A percentile compares a stretch with the other conserved stretches of the same genome.
These are phyloP conservation scores for Athelia psychrophila DNA, from an alignment of 1,284 basidiomycete species.

Conservation along the genomic window DNA sequence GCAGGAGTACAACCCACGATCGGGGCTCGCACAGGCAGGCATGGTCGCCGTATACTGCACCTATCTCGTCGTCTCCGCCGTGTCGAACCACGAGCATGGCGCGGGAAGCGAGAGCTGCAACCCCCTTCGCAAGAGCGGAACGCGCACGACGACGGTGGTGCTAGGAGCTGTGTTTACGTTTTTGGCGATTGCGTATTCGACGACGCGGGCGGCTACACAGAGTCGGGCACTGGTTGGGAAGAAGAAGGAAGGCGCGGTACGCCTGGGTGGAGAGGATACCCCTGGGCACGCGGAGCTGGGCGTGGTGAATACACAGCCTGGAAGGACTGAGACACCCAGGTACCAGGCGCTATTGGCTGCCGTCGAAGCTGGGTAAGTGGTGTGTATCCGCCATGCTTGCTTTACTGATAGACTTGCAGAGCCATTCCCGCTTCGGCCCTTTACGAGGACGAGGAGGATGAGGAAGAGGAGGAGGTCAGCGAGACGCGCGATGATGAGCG, in stretches of 20 bases:
- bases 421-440: constrained; percentile 93
- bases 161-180: constrained; percentile 96
- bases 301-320: constrained; percentile 84
- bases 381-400: not conserved
- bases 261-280: constrained; percentile 55
- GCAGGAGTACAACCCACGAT: constrained; percentile 93
- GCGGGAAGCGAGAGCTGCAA: constrained; percentile 66
- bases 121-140: constrained; percentile 69
- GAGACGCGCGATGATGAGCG: constrained; percentile 92
- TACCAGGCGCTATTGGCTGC: constrained; percentile 96
- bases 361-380: constrained; percentile 84
- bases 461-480: constrained; percentile 70
- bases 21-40: constrained; percentile 91
- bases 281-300: constrained; percentile 63
- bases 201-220: constrained; percentile 93
- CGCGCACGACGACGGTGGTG: constrained; percentile 86
- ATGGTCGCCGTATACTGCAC: constrained; percentile 98
- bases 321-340: constrained; percentile 82
- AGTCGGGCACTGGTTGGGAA: constrained; percentile 86
- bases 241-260: constrained; percentile 61
- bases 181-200: constrained; percentile 97
- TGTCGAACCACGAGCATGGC: constrained; percentile 83
- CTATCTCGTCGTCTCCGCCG: constrained; percentile 92
- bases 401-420: constrained; percentile 33
- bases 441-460: constrained; percentile 79